Evolutionary conservation across 1,284 basidiomycete species (phyloP).

Genomic region (Phenoliferia sp.): DNA sequence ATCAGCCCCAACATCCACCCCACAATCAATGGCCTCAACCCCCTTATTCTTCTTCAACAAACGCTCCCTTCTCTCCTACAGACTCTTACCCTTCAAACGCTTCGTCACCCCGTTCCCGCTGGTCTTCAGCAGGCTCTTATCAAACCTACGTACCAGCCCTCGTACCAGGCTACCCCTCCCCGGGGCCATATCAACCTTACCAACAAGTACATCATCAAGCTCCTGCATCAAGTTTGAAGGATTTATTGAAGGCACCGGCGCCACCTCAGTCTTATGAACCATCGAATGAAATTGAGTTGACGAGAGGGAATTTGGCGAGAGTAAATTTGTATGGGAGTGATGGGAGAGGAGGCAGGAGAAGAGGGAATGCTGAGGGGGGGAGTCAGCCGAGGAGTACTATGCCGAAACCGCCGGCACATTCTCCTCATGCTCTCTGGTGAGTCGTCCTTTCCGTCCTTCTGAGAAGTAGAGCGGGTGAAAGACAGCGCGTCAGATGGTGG

Average conservation of each 20-base stretch:
- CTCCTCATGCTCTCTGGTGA: conserved; percentile 29
- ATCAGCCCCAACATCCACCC: neutral
- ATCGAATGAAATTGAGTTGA: too few relatives aligned
- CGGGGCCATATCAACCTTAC: neutral
- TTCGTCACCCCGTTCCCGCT: neutral
- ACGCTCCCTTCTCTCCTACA: neutral
- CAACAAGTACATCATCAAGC: conserved; percentile 8
- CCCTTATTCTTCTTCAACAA: neutral
- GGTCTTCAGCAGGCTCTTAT: conserved; percentile 37
- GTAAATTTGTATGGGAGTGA: neutral
- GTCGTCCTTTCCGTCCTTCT: neutral
- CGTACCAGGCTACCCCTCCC: neutral
- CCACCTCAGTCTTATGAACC: too few relatives aligned
- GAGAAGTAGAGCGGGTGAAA: neutral
- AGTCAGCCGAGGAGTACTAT: conserved; percentile 9
- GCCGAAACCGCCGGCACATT: conserved; percentile 35
- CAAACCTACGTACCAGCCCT: neutral
- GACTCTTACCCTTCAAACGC: conserved; percentile 36
- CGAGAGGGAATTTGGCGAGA: neutral
- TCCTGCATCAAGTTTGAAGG: too few relatives aligned
- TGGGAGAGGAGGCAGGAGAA: neutral
- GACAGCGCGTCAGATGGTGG: neutral
- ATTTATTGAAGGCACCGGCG: too few relatives aligned
- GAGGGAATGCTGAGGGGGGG: neutral
- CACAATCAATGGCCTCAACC: neutral